Conservation (phyloP, 768 basidiomycete species). For the Tricholoma flavovirens region DNA sequence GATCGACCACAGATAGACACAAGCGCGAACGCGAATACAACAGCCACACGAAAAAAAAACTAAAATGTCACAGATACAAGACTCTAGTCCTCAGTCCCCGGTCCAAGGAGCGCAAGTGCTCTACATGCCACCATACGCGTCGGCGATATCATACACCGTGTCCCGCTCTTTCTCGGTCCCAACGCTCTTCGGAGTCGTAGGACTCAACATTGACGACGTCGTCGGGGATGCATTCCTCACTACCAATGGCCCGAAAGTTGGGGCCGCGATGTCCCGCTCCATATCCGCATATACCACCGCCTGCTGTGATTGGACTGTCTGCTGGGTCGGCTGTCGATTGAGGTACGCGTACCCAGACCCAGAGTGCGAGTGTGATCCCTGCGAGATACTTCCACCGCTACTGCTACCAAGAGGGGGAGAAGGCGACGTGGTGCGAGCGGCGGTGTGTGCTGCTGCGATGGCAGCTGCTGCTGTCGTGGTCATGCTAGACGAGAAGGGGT, state of each 20-base stretch:
- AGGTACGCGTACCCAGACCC: constrained; percentile 3
- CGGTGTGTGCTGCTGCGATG: constrained; percentile 7
- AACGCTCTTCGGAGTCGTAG: not conserved
- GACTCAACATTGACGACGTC: not conserved
- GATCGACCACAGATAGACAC: not conserved
- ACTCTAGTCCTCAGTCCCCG: too few species aligned
- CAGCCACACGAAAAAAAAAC: not conserved
- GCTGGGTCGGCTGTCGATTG: constrained; percentile 13
- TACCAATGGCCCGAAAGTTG: constrained; percentile 1
- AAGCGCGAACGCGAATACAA: too few species aligned
- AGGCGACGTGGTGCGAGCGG: constrained; percentile 2
- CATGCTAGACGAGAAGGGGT: constrained; percentile 6
- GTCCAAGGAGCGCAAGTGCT: not conserved
- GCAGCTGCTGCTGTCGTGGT: constrained; percentile 6
- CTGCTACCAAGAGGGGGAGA: not conserved
- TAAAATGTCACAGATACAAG: not conserved
- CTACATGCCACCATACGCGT: constrained; percentile 21
- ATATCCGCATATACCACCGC: constrained; percentile 14
- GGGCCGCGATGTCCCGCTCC: constrained; percentile 16
- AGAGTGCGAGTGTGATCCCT: not conserved
- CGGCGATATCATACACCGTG: constrained; percentile 39
- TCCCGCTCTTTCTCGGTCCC: not conserved
- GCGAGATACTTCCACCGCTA: too few species aligned
- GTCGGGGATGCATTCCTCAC: constrained; percentile 2
- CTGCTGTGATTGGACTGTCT: constrained; percentile 2